Percentiles rank a stretch among this genome's conserved stretches.
These are phyloP conservation scores for Chenopodium suecicum DNA, from an alignment of 148 eudicot genomes.

Conservation along the genomic window DNA sequence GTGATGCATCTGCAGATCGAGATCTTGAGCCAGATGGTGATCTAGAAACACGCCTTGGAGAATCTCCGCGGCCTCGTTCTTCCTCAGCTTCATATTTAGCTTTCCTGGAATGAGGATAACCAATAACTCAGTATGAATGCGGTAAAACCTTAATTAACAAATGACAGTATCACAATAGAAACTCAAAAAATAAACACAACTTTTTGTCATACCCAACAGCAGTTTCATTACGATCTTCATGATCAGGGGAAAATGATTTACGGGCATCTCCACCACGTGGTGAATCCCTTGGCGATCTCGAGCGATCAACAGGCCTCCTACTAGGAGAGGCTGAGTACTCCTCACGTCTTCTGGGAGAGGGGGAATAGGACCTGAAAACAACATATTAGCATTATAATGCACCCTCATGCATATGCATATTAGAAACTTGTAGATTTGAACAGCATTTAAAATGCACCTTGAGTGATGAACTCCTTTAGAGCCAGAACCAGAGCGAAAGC, in stretches of 20 bases:
- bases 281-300: conserved; percentile 46
- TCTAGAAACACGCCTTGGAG: conserved; percentile 49
- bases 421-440: background rate
- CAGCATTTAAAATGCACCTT: conserved; percentile 32
- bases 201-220: conserved; percentile 39
- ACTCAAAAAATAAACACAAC: background rate
- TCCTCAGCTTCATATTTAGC: conserved; percentile 39
- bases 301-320: conserved; percentile 47
- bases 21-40: conserved; percentile 75
- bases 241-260: conserved; percentile 49
- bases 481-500: conserved; percentile 41
- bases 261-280: conserved; percentile 39
- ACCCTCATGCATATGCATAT: background rate
- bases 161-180: background rate
- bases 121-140: background rate
- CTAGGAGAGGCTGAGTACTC: conserved; percentile 54
- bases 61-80: conserved; percentile 32
- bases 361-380: conserved; percentile 50
- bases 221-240: conserved; percentile 35
- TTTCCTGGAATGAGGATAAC: conserved; percentile 32
- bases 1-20: conserved; percentile 59
- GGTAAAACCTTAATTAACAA: background rate
- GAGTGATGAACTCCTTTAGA: conserved; percentile 56
- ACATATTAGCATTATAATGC: background rate
- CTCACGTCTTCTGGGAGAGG: conserved; percentile 48